Evolutionary conservation across 2,329 filamentous ascomycete species (phyloP), one percentile per base, ranked within the genome.

Genomic region (Basipetospora chlamydospora): DNA sequence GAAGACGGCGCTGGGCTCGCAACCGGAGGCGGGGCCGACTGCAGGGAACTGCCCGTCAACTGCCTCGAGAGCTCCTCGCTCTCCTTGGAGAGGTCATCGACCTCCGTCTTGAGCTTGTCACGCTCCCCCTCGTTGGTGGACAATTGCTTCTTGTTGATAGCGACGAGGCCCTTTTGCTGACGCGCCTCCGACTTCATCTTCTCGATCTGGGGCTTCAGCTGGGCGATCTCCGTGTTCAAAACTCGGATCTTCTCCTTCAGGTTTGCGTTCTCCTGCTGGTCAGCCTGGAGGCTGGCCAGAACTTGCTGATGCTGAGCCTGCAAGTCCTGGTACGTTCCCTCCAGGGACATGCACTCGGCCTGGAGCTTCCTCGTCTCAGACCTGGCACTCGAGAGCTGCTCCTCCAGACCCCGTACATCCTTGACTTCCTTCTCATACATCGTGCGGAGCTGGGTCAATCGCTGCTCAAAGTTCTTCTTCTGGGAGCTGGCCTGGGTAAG

Each of bases 81-180:
- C 47, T 61, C 72, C 64, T 67, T 79, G 54, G 60, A 69, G 44
- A 79, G 68, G 35, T 74, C 76, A 40, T 77, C 77, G 30, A 80
- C 78, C 55, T 96, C 88, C 2, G 66, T 63, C 61, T 86, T 87
- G 26, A 94, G 64, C 63, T 84, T 88, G 42, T 96, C 88, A 22
- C 83, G 74, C 55, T 96, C 88, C 33, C 73, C 73, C 56, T 98
- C 90, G 39, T 80, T 84, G 1, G 87, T 95, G 25, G 80, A 74
- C 41, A 96, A 65, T 59, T 98, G 90, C 63, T 98, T 98, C 67
- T 92, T 96, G 62, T 95, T 95, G 61, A 98, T 98, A 29, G 90
- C 87, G 21, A 93, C 88, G 45, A 96, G 67, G 13, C 90, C 90
- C 61, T 93, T 96, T 52, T 96, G 87, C 56, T 96, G 90, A 28